Conservation (phyloP, 768 basidiomycete species). For the Lactifluus piperatus region DNA sequence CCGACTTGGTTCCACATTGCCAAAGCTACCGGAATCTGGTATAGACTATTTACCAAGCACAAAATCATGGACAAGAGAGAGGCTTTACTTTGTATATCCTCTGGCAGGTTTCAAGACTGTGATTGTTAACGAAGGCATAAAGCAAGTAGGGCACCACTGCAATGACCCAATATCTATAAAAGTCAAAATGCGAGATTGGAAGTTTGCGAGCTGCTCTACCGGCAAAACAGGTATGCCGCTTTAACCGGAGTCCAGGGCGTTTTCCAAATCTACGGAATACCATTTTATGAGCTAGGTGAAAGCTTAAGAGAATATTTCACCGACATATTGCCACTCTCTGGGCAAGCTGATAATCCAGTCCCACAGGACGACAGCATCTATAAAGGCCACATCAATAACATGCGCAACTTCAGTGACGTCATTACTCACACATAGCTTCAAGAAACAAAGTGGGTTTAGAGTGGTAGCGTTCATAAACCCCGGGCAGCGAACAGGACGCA, state of each 20-base stretch:
- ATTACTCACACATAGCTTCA: slow-evolving; percentile 47
- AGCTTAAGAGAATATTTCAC: slow-evolving; percentile 20
- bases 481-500: slow-evolving; percentile 33
- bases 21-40: slow-evolving; percentile 67
- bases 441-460: slow-evolving; percentile 24
- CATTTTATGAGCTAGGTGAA: not conserved
- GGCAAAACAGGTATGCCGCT: slow-evolving; percentile 74
- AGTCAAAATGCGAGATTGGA: not conserved
- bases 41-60: not conserved
- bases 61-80: not conserved
- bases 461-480: slow-evolving; percentile 21
- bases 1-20: slow-evolving; percentile 87
- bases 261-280: slow-evolving; percentile 58
- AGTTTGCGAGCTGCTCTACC: slow-evolving; percentile 35
- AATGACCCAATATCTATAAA: slow-evolving; percentile 71
- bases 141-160: slow-evolving; percentile 70
- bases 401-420: not conserved
- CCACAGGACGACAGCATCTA: slow-evolving; percentile 78
- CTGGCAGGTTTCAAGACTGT: slow-evolving; percentile 52
- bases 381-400: not conserved
- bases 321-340: slow-evolving; percentile 70
- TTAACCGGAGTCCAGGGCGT: slow-evolving; percentile 82
- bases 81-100: slow-evolving; percentile 54
- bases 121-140: slow-evolving; percentile 67
- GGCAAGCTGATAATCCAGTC: slow-evolving; percentile 77